Base-by-base conservation (phyloP, 176 grass and related monocot genomes). In the Zoysia pacifica region DNA sequence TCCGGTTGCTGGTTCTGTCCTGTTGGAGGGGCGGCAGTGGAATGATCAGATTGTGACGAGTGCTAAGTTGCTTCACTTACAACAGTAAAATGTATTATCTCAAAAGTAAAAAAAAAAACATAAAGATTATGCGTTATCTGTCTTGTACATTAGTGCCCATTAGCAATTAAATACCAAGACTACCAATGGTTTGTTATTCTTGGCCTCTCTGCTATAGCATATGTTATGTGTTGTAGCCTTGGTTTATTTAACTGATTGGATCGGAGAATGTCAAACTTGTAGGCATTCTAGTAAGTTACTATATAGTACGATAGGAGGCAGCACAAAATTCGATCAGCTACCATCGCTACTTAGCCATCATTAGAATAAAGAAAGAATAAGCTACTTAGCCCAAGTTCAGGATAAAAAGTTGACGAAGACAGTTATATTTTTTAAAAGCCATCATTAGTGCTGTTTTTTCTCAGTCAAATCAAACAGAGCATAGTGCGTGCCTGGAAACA, bases 221-320 rank as follows among this genome's bases (percentile, higher is more conserved):
- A 39, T 72, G 37, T 20, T 50, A 79, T 73, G 76, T 52, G 69
- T 54, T 71, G 75, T 69, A 84, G 79, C 76, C 70, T 47, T 41
- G 53, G 44, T 69, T 58, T n/a, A 71, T n/a, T 35, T 80, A 70
- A 84, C 65, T 53, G n/a, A 56, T 53, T 70, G 72, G 41, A 42
- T 14, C n/a, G 71, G 42, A 81, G 77, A 68, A 89, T 84, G 87
- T 81, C 87, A 85, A 89, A 80, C 82, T 46, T 62, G 42, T 4
- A 49, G 37, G 9, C 7, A 1, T 45, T 39, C 52, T 42, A 64
- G 2, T 64, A 37, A 4, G 19, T 58, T 62, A 28, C 62, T 48
- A 28, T 66, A 3, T 64, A 28, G 28, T 28, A 28, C 28, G 28
- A 68, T 18, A 72, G 14, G 65, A 65, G 35, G 59, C 6, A 12